Evolutionary conservation across 768 basidiomycete species (phyloP).

Genomic region (Thelephora ganbajun): DNA sequence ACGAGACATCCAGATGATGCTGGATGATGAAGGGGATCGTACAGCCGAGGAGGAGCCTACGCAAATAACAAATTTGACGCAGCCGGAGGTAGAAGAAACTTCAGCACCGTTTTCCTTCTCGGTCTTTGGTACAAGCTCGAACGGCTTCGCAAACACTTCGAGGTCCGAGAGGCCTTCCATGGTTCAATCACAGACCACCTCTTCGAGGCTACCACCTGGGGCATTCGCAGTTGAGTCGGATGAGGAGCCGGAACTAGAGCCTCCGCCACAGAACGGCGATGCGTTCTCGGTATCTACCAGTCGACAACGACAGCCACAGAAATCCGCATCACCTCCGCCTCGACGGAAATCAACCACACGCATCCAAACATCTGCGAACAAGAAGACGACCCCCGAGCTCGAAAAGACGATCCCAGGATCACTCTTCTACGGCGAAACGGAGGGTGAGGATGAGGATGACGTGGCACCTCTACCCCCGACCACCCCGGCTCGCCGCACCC

Average conservation of each 20-base stretch:
- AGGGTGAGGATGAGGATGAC: conserved; percentile 21
- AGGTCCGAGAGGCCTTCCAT: conserved; percentile 4
- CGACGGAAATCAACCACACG: conserved; percentile 4
- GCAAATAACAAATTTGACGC: conserved; percentile 11
- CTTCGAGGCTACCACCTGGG: conserved; percentile 26
- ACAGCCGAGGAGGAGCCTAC: conserved; percentile 3
- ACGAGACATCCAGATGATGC: conserved; percentile 9
- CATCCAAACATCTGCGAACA: conserved; percentile 3
- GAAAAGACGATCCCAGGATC: conserved; percentile 17
- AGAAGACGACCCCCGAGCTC: conserved; percentile 6
- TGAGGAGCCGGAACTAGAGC: conserved; percentile 11
- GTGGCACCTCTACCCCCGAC: conserved; percentile 20
- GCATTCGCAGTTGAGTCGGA: conserved; percentile 33
- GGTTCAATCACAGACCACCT: too few species aligned
- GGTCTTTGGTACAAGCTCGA: conserved; percentile 14
- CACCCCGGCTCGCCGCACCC: conserved; percentile 9
- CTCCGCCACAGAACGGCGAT: conserved; percentile 3
- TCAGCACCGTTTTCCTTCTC: conserved; percentile 15
- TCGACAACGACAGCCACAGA: conserved; percentile 1
- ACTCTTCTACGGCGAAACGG: conserved; percentile 13
- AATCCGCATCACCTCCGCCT: conserved; percentile 7
- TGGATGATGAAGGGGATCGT: conserved; percentile 9
- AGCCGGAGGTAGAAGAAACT: conserved; percentile 11
- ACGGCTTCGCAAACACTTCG: conserved; percentile 7
- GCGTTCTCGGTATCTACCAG: conserved; percentile 1